Evolutionary conservation across 2,329 filamentous ascomycete species (phyloP).

Genomic region (Apiospora aurea): DNA sequence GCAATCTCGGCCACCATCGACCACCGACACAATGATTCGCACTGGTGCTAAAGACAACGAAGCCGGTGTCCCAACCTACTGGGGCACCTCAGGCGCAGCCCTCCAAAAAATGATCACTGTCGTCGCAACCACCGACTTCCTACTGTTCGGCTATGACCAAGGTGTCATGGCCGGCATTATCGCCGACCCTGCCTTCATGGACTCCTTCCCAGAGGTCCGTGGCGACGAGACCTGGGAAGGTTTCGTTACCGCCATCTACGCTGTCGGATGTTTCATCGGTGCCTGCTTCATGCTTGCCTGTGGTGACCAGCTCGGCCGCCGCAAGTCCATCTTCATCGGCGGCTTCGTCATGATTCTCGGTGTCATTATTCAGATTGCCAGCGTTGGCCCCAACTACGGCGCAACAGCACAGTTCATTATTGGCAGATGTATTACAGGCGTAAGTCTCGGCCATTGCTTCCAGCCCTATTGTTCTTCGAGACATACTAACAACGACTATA

Average conservation of each 20-base stretch:
- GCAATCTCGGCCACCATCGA: slow-evolving; percentile 9
- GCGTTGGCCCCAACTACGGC: slow-evolving; percentile 52
- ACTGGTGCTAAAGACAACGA: slow-evolving; percentile 38
- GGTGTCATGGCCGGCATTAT: slow-evolving; percentile 45
- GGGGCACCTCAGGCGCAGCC: slow-evolving; percentile 39
- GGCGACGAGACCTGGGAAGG: slow-evolving; percentile 43
- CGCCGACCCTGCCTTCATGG: slow-evolving; percentile 37
- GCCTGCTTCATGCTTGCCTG: slow-evolving; percentile 49
- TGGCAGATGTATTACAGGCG: slow-evolving; percentile 56
- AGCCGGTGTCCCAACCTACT: slow-evolving; percentile 40
- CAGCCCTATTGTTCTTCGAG: too few relatives aligned
- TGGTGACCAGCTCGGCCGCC: slow-evolving; percentile 62
- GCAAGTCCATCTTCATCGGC: slow-evolving; percentile 61
- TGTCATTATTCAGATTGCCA: slow-evolving; percentile 59
- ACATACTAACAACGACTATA: slow-evolving; percentile 17
- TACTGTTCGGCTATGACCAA: slow-evolving; percentile 43
- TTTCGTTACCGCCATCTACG: slow-evolving; percentile 51
- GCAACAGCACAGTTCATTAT: slow-evolving; percentile 57
- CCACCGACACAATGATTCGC: slow-evolving; percentile 25
- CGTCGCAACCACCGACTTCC: slow-evolving; percentile 39
- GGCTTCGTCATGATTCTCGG: slow-evolving; percentile 61
- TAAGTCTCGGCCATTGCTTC: slow-evolving; percentile 40
- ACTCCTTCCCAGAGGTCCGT: slow-evolving; percentile 42
- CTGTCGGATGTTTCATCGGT: slow-evolving; percentile 51
- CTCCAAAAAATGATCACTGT: slow-evolving; percentile 40